Evolutionary conservation across 108 stramenopile genomes (phyloP), one percentile per base, ranked within the genome.

Genomic region (Cyclotella cryptica): DNA sequence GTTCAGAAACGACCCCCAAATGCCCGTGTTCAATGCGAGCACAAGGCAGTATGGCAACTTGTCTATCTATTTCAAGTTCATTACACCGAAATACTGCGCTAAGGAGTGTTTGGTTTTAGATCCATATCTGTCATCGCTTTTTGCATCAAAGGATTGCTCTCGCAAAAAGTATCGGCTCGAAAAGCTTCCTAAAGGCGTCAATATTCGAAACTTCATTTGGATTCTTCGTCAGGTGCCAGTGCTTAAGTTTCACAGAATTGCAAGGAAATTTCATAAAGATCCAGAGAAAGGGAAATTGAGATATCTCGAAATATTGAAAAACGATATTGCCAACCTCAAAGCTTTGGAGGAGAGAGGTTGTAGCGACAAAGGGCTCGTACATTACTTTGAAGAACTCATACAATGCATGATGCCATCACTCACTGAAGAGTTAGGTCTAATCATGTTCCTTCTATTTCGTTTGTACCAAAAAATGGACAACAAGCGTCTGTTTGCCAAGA

Each of bases 41-140:
- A 72, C 76, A 17, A n/a, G 76, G 49, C 76, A 77, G 63, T 77
- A 77, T 52, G 24, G 42, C 0, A 77, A 77, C 46, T 17, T 72
- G 21, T 63, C 60, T 1, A 51, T 77, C 27, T 47, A 61, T 26
- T 77, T 77, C 53, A 66, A 67, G 18, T 77, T 42, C 59, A 26
- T 77, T 0, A 18, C 70, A n/a, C 39, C 76, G 26, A 17, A 71
- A 55, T 72, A 67, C 40, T 77, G 53, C 39, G 43, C 70, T 2
- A 57, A 71, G 44, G 43, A 71, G 14, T 43, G 42, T 10, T 15
- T 26, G 18, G 10, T 72, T 10, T 1, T 77, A n/a, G 70, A 72
- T 45, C 76, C 76, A 47, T 72, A 77, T 47, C 76, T 77, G 0
- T 24, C 70, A 19, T 59, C 61, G 17, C 29, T 72, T 6, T 77